Conservation (phyloP, 2,329 filamentous ascomycete genomes). For the Onygenales sp. region DNA sequence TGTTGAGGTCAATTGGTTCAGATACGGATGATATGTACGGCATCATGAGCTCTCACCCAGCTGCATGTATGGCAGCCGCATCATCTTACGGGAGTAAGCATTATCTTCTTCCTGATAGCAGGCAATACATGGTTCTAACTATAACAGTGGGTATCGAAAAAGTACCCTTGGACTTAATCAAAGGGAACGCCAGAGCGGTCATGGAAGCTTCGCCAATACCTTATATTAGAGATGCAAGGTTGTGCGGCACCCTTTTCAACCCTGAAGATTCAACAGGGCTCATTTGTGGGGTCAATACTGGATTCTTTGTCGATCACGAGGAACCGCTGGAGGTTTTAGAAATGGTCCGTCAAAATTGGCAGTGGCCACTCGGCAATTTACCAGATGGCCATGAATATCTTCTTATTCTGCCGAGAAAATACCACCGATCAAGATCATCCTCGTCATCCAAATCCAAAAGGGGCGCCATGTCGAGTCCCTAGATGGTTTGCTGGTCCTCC, state of each 20-base stretch:
- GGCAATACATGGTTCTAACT: background rate
- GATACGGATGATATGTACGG: constrained; percentile 27
- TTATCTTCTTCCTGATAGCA: background rate
- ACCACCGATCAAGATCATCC: constrained; percentile 2
- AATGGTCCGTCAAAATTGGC: constrained; percentile 16
- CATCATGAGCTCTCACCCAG: constrained; percentile 13
- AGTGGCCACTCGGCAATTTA: constrained; percentile 26
- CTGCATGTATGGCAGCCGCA: constrained; percentile 16
- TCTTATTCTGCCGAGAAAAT: constrained; percentile 15
- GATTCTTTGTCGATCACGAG: constrained; percentile 30
- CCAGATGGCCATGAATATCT: constrained; percentile 24
- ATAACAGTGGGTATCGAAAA: background rate
- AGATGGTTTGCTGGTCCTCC: too few species aligned
- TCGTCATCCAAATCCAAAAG: background rate
- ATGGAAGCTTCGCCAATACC: constrained; percentile 28
- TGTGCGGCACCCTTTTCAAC: constrained; percentile 27
- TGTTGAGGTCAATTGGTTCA: constrained; percentile 22
- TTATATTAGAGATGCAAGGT: constrained; percentile 31
- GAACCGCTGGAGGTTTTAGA: constrained; percentile 24
- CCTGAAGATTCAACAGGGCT: constrained; percentile 18
- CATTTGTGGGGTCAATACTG: constrained; percentile 26
- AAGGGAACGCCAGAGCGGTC: constrained; percentile 20
- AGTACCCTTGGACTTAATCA: constrained; percentile 19
- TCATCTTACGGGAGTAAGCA: constrained; percentile 12
- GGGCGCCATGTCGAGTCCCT: too few species aligned